Conservation (phyloP, 345 rosid species). For the Diplotaxis tenuifolia region DNA sequence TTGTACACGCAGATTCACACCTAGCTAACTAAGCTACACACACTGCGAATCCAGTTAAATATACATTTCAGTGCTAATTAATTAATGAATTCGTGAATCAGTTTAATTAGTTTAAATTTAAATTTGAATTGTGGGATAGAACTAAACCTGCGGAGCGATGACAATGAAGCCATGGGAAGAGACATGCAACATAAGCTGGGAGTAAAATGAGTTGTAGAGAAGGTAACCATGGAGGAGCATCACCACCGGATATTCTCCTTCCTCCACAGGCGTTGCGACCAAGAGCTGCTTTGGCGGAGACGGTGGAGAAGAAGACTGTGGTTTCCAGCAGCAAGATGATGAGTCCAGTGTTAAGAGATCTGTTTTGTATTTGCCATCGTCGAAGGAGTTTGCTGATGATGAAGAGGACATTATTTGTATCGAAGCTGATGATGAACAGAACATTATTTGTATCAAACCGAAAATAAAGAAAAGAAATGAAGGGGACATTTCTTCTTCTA, state of each 20-base stretch:
- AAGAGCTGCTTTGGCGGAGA: conserved; percentile 64
- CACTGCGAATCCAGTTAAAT: background rate
- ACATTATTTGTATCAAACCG: too few relatives aligned
- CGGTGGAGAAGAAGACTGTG: conserved; percentile 33
- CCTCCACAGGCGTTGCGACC: conserved; percentile 59
- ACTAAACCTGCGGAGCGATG: conserved; percentile 76
- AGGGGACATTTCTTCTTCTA: background rate
- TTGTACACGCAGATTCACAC: background rate
- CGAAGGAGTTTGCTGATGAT: conserved; percentile 43
- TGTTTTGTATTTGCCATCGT: conserved; percentile 45
- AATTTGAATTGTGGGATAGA: background rate
- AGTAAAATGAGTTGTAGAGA: conserved; percentile 76
- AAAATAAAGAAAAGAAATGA: too few relatives aligned
- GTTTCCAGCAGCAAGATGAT: conserved; percentile 27
- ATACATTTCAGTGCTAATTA: background rate
- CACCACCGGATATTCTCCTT: conserved; percentile 69
- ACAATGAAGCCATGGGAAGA: conserved; percentile 92
- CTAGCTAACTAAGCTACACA: background rate
- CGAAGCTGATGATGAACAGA: too few relatives aligned
- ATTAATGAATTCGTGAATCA: background rate
- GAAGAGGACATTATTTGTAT: conserved; percentile 32
- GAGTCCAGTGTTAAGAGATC: conserved; percentile 40
- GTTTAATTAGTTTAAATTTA: background rate
- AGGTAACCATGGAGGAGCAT: conserved; percentile 84
- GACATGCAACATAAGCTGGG: conserved; percentile 80